These are phyloP conservation scores for Histomonas meleagridis DNA, from an alignment of 208 protist species.

Conservation along the genomic window DNA sequence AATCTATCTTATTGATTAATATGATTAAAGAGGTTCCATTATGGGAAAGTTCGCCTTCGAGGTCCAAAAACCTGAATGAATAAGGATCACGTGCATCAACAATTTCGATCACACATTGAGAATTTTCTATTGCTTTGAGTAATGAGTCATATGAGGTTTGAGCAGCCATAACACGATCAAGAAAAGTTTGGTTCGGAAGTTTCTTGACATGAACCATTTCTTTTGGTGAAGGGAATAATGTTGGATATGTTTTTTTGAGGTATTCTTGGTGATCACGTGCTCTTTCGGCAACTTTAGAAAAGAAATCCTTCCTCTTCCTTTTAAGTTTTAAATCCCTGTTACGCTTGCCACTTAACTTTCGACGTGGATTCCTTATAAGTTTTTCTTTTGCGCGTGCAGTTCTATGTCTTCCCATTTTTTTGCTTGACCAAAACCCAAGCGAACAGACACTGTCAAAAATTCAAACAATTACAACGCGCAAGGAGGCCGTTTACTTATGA, in stretches of 20 bases:
- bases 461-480: too few relatives aligned
- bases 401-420: conserved; percentile 32
- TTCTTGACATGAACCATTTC: background rate
- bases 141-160: background rate
- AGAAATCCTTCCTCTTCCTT: background rate
- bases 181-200: background rate
- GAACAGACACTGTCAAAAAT: too few relatives aligned
- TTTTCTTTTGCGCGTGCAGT: background rate
- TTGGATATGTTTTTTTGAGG: too few relatives aligned
- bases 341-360: background rate
- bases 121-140: background rate
- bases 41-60: background rate
- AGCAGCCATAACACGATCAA: background rate
- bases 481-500: too few relatives aligned
- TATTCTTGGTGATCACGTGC: background rate
- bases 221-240: background rate
- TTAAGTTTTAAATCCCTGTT: background rate
- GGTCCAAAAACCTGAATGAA: background rate
- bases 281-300: background rate
- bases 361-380: background rate
- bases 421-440: too few relatives aligned
- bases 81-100: conserved; percentile 2
- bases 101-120: background rate
- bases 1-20: background rate
- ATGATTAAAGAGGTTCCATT: background rate